phyloP scores from a whole-genome alignment of 305 asterid genomes.

The Fraxinus platypoda region DNA sequence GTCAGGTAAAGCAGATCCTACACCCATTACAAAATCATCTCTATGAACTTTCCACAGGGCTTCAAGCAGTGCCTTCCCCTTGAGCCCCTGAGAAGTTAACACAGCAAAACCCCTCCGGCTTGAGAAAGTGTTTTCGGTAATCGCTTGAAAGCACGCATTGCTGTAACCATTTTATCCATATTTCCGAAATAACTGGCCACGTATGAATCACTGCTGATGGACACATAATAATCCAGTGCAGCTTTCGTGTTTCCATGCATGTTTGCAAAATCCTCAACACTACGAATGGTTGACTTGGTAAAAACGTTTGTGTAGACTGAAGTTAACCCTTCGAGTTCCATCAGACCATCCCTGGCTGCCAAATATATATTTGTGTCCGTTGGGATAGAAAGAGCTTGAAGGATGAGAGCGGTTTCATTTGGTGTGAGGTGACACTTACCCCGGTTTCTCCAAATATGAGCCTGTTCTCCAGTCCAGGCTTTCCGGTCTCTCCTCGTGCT shows the following conservation, averaged over 20 bases:
- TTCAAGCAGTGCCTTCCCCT: conserved; percentile 53
- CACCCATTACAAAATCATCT: conserved; percentile 80
- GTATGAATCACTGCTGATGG: conserved; percentile 69
- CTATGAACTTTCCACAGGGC: conserved; percentile 74
- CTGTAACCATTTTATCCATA: conserved; percentile 98
- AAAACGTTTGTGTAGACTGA: conserved; percentile 62
- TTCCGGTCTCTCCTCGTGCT: conserved; percentile 76
- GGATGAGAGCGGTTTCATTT: conserved; percentile 72
- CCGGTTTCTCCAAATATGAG: conserved; percentile 76
- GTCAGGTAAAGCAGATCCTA: conserved; percentile 86
- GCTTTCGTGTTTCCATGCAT: conserved; percentile 98
- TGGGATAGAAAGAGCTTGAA: conserved; percentile 78
- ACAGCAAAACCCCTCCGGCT: conserved; percentile 62
- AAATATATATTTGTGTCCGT: conserved; percentile 66
- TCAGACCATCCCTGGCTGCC: conserved; percentile 94
- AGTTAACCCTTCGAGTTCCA: conserved; percentile 82
- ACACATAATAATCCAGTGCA: conserved; percentile 76
- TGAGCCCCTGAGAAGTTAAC: conserved; percentile 51
- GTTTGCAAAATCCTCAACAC: conserved; percentile 51
- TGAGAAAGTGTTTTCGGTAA: conserved; percentile 59
- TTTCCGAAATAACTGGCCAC: conserved; percentile 88
- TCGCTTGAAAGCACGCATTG: conserved; percentile 81
- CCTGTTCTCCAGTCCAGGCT: conserved; percentile 85
- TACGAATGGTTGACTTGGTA: conserved; percentile 63
- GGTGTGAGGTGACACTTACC: conserved; percentile 95